phyloP scores from a whole-genome alignment of 768 basidiomycete genomes.

The Lactarius sanguifluus region DNA sequence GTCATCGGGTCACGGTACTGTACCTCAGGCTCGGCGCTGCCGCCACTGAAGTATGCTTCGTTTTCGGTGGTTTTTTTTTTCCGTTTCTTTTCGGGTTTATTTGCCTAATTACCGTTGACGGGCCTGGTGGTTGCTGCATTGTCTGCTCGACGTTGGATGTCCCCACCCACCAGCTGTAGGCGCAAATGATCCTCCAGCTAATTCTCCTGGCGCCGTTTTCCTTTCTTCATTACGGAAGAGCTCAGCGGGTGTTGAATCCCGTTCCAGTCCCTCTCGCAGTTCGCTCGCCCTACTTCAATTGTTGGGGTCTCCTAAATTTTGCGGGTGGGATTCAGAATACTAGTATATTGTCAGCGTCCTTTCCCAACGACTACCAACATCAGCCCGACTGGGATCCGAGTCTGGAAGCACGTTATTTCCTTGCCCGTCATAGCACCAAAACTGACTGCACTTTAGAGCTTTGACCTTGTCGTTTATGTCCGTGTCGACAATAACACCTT shows the following conservation, averaged over 20 bases:
- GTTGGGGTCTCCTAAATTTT: constrained; percentile 19
- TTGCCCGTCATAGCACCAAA: neutral
- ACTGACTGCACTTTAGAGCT: constrained; percentile 1
- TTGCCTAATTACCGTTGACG: no score
- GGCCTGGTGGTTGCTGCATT: no score
- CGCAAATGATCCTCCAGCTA: neutral
- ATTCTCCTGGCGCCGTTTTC: neutral
- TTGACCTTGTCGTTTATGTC: constrained; percentile 22
- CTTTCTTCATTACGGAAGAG: neutral
- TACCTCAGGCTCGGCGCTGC: no score
- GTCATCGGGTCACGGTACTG: no score
- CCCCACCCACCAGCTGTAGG: neutral
- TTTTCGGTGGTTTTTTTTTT: no score
- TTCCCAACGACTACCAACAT: constrained; percentile 7
- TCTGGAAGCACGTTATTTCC: no score
- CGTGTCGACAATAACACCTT: constrained; percentile 24
- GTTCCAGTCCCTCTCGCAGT: constrained; percentile 32
- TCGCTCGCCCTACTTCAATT: constrained; percentile 33
- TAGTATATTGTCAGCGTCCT: neutral
- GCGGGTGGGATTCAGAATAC: neutral
- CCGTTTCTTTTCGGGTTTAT: no score
- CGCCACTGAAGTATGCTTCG: no score
- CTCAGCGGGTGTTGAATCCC: constrained; percentile 26
- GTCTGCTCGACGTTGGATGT: no score
- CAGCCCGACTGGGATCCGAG: no score